Conservation (phyloP, 805 yeast species). For the Komagataella populi region DNA sequence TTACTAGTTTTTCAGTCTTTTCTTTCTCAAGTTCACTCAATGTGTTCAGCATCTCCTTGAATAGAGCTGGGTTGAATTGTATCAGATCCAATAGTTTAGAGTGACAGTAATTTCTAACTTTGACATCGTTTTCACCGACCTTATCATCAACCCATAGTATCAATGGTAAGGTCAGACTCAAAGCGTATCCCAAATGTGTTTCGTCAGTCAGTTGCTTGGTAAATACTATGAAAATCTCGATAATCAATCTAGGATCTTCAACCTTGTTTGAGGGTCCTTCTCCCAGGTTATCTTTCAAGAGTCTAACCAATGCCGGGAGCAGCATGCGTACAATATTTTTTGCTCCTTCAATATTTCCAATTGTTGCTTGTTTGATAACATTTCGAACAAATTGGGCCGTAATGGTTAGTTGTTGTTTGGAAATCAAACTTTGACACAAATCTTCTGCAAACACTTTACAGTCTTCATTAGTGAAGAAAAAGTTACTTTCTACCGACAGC, state of each 20-base stretch:
- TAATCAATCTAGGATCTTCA: slow-evolving; percentile 22
- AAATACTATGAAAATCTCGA: slow-evolving; percentile 37
- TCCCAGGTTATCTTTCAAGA: slow-evolving; percentile 7
- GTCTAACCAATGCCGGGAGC: slow-evolving; percentile 29
- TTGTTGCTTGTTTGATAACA: slow-evolving; percentile 26
- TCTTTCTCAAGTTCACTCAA: slow-evolving; percentile 26
- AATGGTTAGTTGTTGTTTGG: slow-evolving; percentile 21
- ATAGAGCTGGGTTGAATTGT: slow-evolving; percentile 25
- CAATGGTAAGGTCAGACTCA: slow-evolving; percentile 17
- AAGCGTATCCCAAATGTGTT: slow-evolving; percentile 14
- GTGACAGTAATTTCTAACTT: slow-evolving; percentile 24
- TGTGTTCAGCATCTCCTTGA: slow-evolving; percentile 30
- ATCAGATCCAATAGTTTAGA: slow-evolving; percentile 34
- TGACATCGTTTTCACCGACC: slow-evolving; percentile 8
- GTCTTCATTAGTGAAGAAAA: slow-evolving; percentile 21
- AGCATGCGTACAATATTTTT: slow-evolving; percentile 26
- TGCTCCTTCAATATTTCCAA: slow-evolving; percentile 15
- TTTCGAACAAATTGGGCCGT: slow-evolving; percentile 52
- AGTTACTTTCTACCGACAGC: slow-evolving; percentile 24
- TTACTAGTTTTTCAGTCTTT: slow-evolving; percentile 28
- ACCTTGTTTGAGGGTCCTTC: slow-evolving; percentile 2
- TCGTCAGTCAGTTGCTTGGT: slow-evolving; percentile 22
- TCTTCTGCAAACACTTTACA: slow-evolving; percentile 19
- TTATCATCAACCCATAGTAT: slow-evolving; percentile 18
- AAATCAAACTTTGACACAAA: slow-evolving; percentile 21